Evolutionary conservation across 148 eudicot genomes (phyloP), one percentile per base, ranked within the genome.

Genomic region (Arbutus unedo): DNA sequence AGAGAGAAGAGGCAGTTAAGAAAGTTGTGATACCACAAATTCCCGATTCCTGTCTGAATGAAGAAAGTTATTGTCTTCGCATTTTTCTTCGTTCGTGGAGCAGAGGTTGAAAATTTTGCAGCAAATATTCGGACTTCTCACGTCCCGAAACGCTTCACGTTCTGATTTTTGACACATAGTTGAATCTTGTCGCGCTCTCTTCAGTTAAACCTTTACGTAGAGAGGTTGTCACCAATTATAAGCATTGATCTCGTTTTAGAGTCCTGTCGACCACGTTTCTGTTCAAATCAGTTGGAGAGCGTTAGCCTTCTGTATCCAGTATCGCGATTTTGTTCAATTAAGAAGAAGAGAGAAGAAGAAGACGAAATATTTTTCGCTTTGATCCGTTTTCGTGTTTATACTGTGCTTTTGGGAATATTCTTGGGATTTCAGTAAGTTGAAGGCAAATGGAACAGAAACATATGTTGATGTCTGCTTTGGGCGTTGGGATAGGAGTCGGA

Each of bases 401-500:
- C 44, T 48, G 19, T 43, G 16, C 14, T 23, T 51, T 19, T 1
- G 16, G 11, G 41, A 14, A 45, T 8, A 75, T 44, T 18, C 31
- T 23, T n/a, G 7, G 21, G 31, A 7, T 23, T 31, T 6, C 19
- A 50, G 1, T 2, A 51, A 77, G 49, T 41, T 19, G 5, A 66
- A 21, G 74, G 53, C 43, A 19, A 56, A 96, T 96, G 99, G 99
- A 96, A 57, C 91, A 91, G 83, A 93, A 94, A 25, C 90, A 90
- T 72, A 44, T 91, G 9, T 78, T 93, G 74, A 91, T 96, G 97
- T 91, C 95, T 2, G 97, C 99, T 48, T 90, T 94, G 83, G 90
- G 98, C 0, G 97, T 96, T 5, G 98, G 98, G 48, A 88, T 95
- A 43, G 98, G 99, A 8, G 93, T 95, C 0, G 98, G 98, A 47